Conservation (phyloP, 345 rosid genomes). For the Geranium brycei region DNA sequence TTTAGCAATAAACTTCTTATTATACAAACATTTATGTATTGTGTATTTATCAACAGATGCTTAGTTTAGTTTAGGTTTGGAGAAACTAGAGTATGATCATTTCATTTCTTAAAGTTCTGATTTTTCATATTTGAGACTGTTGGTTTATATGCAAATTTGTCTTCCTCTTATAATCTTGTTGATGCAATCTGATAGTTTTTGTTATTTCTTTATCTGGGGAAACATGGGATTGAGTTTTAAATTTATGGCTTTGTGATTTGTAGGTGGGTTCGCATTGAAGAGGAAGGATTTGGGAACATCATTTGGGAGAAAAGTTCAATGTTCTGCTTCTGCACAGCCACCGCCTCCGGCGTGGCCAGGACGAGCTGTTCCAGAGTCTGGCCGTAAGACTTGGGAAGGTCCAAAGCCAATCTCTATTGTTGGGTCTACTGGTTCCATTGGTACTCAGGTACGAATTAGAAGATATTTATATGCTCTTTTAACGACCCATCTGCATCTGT, state of each 20-base stretch:
- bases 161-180: not conserved
- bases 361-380: conserved; percentile 57
- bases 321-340: conserved; percentile 47
- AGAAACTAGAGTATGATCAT: no score
- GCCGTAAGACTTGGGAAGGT: conserved; percentile 67
- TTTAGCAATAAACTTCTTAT: no score
- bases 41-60: no score
- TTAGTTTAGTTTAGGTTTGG: no score
- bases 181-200: not conserved
- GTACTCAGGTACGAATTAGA: conserved; percentile 60
- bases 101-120: no score
- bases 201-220: no score
- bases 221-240: not conserved
- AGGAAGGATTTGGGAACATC: conserved; percentile 31
- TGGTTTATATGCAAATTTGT: not conserved
- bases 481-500: not conserved
- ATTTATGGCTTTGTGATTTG: conserved; percentile 12
- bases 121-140: no score
- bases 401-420: conserved; percentile 83
- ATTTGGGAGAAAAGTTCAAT: conserved; percentile 32
- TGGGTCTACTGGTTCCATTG: conserved; percentile 97
- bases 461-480: not conserved
- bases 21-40: no score
- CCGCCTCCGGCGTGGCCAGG: conserved; percentile 97
- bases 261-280: conserved; percentile 49